Conservation (phyloP, 2,329 filamentous ascomycete species). For the Aspergillus quadricinctus region DNA sequence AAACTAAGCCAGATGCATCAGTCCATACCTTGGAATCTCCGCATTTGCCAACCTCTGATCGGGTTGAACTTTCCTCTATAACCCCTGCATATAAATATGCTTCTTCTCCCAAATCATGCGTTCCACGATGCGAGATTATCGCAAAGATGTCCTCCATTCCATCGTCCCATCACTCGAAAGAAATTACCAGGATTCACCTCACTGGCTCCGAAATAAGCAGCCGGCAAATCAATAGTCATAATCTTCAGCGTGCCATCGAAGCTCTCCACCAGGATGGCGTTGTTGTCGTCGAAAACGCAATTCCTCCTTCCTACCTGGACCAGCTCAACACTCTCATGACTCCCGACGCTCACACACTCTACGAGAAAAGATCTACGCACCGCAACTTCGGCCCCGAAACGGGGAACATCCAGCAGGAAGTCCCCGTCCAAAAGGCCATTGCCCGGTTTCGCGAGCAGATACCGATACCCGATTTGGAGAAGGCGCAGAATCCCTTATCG, state of each 20-base stretch:
- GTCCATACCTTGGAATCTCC: neutral
- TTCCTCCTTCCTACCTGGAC: constrained; percentile 29
- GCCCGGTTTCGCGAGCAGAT: constrained; percentile 25
- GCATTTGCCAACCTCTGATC: neutral
- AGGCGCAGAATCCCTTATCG: neutral
- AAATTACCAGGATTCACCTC: neutral
- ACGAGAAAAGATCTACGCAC: constrained; percentile 20
- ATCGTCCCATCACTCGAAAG: neutral
- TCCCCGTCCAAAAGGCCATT: constrained; percentile 28
- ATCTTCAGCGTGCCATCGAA: constrained; percentile 19
- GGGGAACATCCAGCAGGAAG: constrained; percentile 40
- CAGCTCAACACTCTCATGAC: constrained; percentile 26
- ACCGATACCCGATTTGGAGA: constrained; percentile 9
- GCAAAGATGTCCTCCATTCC: neutral
- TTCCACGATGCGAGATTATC: neutral
- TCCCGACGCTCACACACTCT: constrained; percentile 31
- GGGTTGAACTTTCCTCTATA: neutral
- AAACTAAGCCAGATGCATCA: neutral
- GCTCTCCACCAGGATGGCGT: constrained; percentile 36
- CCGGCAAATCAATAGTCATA: constrained; percentile 13
- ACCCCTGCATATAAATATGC: neutral
- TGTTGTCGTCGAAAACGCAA: constrained; percentile 36
- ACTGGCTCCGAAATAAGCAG: neutral
- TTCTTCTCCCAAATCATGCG: neutral
- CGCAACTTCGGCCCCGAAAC: constrained; percentile 27